Conservation (phyloP, 805 yeast species). For the Cyberlindnera japonica region DNA sequence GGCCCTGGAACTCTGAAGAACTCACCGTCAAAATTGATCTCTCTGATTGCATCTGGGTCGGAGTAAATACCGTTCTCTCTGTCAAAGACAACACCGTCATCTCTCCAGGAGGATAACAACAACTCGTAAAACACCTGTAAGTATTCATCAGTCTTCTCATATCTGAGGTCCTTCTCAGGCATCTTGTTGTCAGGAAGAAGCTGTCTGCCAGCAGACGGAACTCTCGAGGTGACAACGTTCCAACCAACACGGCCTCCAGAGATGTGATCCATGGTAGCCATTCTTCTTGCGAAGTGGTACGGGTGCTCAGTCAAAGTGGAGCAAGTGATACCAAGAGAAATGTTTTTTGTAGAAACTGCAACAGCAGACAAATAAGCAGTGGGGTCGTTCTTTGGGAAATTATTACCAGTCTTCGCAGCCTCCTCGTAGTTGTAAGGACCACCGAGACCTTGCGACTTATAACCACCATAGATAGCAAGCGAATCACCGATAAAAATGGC, state of each 20-base stretch:
- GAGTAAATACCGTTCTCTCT: slow-evolving; percentile 33
- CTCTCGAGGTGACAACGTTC: slow-evolving; percentile 43
- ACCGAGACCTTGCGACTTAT: slow-evolving; percentile 26
- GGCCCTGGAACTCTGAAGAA: slow-evolving; percentile 40
- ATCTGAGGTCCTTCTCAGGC: slow-evolving; percentile 42
- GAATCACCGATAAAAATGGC: slow-evolving; percentile 40
- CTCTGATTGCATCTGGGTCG: slow-evolving; percentile 39
- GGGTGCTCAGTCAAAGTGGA: slow-evolving; percentile 45
- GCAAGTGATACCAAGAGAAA: slow-evolving; percentile 41
- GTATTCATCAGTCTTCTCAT: slow-evolving; percentile 42
- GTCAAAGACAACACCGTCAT: slow-evolving; percentile 34
- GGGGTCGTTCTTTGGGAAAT: slow-evolving; percentile 38
- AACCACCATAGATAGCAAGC: slow-evolving; percentile 39
- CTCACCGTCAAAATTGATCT: slow-evolving; percentile 40
- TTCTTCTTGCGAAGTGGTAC: slow-evolving; percentile 42
- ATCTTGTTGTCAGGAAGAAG: slow-evolving; percentile 34
- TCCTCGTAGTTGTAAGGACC: slow-evolving; percentile 37
- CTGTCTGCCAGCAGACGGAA: slow-evolving; percentile 44
- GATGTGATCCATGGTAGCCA: slow-evolving; percentile 44
- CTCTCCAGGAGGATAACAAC: slow-evolving; percentile 43
- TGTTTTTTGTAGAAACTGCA: slow-evolving; percentile 41
- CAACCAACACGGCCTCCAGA: slow-evolving; percentile 47
- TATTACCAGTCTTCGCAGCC: slow-evolving; percentile 34
- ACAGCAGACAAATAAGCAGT: slow-evolving; percentile 37
- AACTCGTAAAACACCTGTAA: slow-evolving; percentile 40